These are phyloP conservation scores for Phytophthora hybrid DNA, from an alignment of 352 stramenopile genomes.

Conservation along the genomic window DNA sequence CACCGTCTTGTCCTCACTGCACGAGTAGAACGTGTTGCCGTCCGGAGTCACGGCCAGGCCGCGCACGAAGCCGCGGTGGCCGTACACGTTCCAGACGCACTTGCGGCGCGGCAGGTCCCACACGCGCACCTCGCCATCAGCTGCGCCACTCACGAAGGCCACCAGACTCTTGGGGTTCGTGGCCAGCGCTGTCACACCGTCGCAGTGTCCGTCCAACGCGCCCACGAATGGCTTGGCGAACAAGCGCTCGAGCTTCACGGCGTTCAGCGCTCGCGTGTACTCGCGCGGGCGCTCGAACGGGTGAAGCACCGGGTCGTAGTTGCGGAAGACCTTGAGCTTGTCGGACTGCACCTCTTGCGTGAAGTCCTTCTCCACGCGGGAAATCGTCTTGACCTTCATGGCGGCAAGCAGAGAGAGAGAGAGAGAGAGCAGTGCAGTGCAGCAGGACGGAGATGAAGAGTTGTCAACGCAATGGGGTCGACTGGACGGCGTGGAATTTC, in stretches of 20 bases:
- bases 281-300: conserved; percentile 93
- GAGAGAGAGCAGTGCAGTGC: not conserved
- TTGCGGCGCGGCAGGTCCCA: conserved; percentile 97
- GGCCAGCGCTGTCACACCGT: conserved; percentile 95
- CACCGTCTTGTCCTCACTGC: conserved; percentile 95
- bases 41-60: conserved; percentile 87
- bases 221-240: conserved; percentile 99
- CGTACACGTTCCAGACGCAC: conserved; percentile 94
- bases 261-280: conserved; percentile 97
- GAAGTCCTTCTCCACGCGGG: conserved; percentile 94
- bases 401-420: conserved; percentile 1
- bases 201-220: conserved; percentile 96
- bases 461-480: conserved; percentile 24
- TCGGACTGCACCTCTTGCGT: conserved; percentile 93
- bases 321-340: conserved; percentile 97
- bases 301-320: conserved; percentile 96
- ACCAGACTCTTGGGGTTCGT: conserved; percentile 93
- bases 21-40: conserved; percentile 93
- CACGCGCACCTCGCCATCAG: conserved; percentile 95
- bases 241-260: conserved; percentile 98
- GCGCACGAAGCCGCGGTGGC: conserved; percentile 95
- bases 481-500: conserved; percentile 40
- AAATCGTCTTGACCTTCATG: conserved; percentile 99
- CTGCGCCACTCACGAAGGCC: conserved; percentile 87
- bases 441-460: conserved; percentile 16